These are phyloP conservation scores for Scenedesmus sp. DNA, from an alignment of 163 green algal genomes.

Conservation along the genomic window DNA sequence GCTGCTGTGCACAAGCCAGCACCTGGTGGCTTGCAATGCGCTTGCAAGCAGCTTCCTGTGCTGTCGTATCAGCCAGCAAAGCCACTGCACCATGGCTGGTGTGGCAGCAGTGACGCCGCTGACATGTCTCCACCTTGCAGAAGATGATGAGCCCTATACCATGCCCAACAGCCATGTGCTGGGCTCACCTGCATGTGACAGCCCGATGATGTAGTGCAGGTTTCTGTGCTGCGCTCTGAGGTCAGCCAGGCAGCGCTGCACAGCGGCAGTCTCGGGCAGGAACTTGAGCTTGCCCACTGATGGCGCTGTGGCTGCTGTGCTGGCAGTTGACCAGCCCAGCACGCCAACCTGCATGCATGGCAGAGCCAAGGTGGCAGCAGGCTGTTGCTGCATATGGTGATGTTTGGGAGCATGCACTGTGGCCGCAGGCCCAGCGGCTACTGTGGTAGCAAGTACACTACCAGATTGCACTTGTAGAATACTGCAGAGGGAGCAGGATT, in stretches of 20 bases:
- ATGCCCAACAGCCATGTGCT: background rate
- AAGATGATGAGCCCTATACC: too few species aligned
- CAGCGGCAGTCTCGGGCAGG: background rate
- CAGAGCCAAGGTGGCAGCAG: too few species aligned
- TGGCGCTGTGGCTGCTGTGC: constrained; percentile 14
- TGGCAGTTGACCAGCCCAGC: constrained; percentile 24
- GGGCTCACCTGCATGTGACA: constrained; percentile 36
- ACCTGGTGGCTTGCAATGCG: background rate
- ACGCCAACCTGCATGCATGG: constrained; percentile 41
- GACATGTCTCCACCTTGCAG: too few species aligned
- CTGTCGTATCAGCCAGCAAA: too few species aligned
- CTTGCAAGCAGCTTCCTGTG: too few species aligned
- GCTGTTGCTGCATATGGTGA: too few species aligned
- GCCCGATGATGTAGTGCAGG: constrained; percentile 26
- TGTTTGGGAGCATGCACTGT: background rate
- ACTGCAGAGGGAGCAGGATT: background rate
- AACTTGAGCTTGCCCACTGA: constrained; percentile 40
- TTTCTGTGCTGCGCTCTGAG: background rate
- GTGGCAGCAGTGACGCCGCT: too few species aligned
- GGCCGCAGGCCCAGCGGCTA: too few species aligned
- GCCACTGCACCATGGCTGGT: background rate
- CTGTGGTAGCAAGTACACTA: too few species aligned
- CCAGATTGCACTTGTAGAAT: too few species aligned
- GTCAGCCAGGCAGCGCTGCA: background rate
- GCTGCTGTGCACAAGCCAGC: background rate